Evolutionary conservation across 352 stramenopile species (phyloP).

Genomic region (Globisporangium viniferum): DNA sequence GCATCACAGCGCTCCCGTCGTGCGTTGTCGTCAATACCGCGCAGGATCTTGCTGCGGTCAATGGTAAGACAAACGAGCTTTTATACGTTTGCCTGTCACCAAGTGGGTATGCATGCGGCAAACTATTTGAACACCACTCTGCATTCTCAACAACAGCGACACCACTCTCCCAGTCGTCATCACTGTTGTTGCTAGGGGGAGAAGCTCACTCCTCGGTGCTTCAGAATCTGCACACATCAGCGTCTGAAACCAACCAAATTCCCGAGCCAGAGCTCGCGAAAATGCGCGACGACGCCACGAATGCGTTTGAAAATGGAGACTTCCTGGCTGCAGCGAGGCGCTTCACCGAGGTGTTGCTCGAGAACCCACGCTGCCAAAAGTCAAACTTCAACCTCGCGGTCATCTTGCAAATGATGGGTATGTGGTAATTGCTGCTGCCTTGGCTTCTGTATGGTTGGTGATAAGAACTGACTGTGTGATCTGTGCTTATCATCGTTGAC

Average conservation of each 20-base stretch:
- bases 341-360: conserved; percentile 50
- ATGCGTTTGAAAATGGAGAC: conserved; percentile 52
- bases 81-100: not conserved
- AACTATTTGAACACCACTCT: not conserved
- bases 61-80: not conserved
- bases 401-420: conserved; percentile 67
- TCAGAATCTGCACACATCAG: not conserved
- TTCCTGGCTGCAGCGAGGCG: conserved; percentile 39
- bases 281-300: conserved; percentile 39
- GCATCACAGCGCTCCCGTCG: conserved; percentile 36
- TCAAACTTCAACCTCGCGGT: conserved; percentile 78
- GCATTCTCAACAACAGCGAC: not conserved
- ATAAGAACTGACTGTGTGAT: not conserved
- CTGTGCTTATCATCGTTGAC: not conserved
- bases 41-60: not conserved
- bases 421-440: not conserved
- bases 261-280: conserved; percentile 23
- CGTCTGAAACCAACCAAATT: not conserved
- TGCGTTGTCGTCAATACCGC: conserved; percentile 27
- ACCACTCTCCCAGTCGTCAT: not conserved
- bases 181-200: not conserved
- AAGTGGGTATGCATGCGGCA: not conserved
- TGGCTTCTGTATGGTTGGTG: not conserved
- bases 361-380: conserved; percentile 49
- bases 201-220: not conserved